phyloP scores from a whole-genome alignment of 1,284 basidiomycete genomes.

The Paramarasmius palmivorus region DNA sequence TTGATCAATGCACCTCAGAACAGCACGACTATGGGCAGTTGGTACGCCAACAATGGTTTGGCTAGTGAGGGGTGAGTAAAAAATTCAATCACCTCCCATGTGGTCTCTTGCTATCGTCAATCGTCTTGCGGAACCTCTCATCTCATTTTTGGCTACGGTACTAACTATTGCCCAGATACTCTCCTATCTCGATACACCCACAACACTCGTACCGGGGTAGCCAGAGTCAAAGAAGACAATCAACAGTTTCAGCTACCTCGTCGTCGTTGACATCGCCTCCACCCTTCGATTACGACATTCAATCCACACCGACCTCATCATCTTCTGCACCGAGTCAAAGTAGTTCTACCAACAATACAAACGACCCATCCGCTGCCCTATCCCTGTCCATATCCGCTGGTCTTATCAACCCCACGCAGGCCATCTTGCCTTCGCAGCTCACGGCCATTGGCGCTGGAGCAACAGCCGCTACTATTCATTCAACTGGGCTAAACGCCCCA shows the following conservation, averaged over 20 bases:
- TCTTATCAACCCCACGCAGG: conserved; percentile 6
- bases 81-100: not conserved
- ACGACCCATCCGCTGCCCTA: conserved; percentile 1
- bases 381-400: conserved; percentile 9
- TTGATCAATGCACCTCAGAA: conserved; percentile 32
- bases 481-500: conserved; percentile 17
- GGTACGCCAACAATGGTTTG: conserved; percentile 51
- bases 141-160: not conserved
- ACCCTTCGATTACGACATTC: conserved; percentile 8
- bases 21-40: conserved; percentile 33
- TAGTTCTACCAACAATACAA: not conserved
- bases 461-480: conserved; percentile 1
- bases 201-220: not conserved
- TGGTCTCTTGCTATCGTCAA: too few species aligned
- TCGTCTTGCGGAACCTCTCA: too few species aligned
- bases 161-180: not conserved
- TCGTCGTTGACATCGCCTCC: conserved; percentile 3
- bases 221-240: not conserved
- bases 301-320: not conserved
- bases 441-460: conserved; percentile 7
- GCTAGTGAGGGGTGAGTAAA: not conserved
- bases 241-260: not conserved
- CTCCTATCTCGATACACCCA: not conserved
- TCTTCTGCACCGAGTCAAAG: too few species aligned
- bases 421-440: conserved; percentile 5